Base-by-base conservation (phyloP, 495 filamentous ascomycete species). In the Lophiotrema nucula region DNA sequence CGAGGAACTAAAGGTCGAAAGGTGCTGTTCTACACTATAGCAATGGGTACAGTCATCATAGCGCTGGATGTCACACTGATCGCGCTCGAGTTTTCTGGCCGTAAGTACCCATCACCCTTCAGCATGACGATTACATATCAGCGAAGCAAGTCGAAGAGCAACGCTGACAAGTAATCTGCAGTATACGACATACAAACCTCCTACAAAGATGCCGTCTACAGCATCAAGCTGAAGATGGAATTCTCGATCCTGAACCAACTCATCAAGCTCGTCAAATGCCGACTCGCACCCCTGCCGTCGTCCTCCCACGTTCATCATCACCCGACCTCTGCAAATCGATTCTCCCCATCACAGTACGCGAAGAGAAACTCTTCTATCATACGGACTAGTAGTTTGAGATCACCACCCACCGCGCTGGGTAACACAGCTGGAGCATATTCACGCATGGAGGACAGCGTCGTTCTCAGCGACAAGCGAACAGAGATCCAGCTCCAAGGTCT, bases 191-290 rank as follows among this genome's bases (percentile, higher is more conserved):
- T 70, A 33, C 60, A 70, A 41, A 57, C 57, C 15, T 54, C 63
- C 3, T 62, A 74, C 16, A 71, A 74, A 31, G 56, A 64, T 8
- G 68, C 70, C 42, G 62, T 71, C 33, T 74, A 74, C 56, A 49
- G 58, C 22, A 51, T 74, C 18, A 75, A 75, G 46, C 47, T 75
- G 13, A 65, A 70, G 47, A 67, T 75, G 19, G 73, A 75, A 57
- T 74, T 73, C 47, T 18, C 69, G 16, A 67, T 74, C 41, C 60
- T 75, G 28, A 75, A 75, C 47, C 3, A 47, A 21, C 56, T 67
- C 28, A 53, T 50, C n/a, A 35, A 61, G 39, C 52, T 41, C 28
- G 22, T 41, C 24, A 42, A 55, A 47, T 11, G 52, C 6, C 33
- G 37, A 12, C 37, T 55, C 11, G 4, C 8, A 16, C 4, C 15